These are phyloP conservation scores for Chrysoporthe deuterocubensis DNA, from an alignment of 2,329 filamentous ascomycete species.

Conservation along the genomic window DNA sequence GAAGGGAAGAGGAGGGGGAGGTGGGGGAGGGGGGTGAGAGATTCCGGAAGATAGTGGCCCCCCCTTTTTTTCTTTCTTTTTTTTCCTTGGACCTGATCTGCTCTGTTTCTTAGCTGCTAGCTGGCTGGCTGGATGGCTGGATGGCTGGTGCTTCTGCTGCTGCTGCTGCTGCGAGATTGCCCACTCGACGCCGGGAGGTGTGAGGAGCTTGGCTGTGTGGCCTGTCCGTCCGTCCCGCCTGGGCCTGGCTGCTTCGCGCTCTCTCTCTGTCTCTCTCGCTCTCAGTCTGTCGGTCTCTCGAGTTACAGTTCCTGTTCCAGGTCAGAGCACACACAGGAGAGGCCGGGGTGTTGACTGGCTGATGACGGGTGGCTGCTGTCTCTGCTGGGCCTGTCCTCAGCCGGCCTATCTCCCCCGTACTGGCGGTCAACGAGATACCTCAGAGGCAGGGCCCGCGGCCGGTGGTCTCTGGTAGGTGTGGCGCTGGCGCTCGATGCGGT, in stretches of 20 bases:
- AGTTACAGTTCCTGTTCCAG: conserved; percentile 9
- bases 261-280: neutral
- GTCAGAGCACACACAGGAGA: conserved; percentile 1
- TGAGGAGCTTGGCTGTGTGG: neutral
- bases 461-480: neutral
- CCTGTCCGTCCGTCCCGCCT: neutral
- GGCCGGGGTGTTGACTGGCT: conserved; percentile 9
- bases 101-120: neutral
- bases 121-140: too few relatives aligned
- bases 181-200: neutral
- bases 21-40: neutral
- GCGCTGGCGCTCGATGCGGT: neutral
- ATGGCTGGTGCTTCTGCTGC: neutral
- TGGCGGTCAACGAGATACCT: conserved; percentile 14
- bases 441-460: neutral
- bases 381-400: conserved; percentile 5
- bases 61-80: conserved; percentile 4
- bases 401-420: neutral
- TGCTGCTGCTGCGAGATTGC: conserved; percentile 3
- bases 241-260: neutral
- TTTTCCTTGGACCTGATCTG: neutral
- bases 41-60: conserved; percentile 4
- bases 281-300: neutral
- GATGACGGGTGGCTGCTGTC: conserved; percentile 11
- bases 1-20: neutral